Evolutionary conservation across 139 green algal species (phyloP).

Genomic region (Trebouxia sp.): DNA sequence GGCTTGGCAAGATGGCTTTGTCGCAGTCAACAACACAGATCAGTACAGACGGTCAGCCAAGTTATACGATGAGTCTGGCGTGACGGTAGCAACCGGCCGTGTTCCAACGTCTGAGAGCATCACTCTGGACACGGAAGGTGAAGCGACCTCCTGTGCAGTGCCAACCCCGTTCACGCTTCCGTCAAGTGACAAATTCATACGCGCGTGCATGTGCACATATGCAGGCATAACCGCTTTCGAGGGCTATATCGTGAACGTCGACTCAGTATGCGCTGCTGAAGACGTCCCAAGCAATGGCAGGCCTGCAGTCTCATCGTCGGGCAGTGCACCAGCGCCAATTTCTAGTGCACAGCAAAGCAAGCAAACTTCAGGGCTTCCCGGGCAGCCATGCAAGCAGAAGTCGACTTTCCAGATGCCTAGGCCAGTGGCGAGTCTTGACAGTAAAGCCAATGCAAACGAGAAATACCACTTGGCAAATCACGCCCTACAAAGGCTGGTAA

Average conservation of each 20-base stretch:
- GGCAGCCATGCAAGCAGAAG: background rate
- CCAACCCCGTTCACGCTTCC: background rate
- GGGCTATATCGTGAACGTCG: background rate
- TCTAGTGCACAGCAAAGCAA: background rate
- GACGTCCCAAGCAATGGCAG: background rate
- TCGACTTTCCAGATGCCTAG: background rate
- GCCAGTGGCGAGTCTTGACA: too few species aligned
- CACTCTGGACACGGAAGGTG: background rate
- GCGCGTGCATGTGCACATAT: too few species aligned
- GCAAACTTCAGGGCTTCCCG: too few species aligned
- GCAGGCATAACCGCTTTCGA: background rate
- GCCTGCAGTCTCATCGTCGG: background rate
- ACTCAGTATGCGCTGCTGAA: background rate
- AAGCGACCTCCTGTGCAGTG: too few species aligned
- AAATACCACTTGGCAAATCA: background rate
- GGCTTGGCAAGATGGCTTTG: conserved; percentile 3
- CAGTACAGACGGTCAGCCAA: background rate
- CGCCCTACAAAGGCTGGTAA: background rate
- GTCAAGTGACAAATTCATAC: background rate
- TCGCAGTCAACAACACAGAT: background rate
- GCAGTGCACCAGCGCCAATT: background rate
- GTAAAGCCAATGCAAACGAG: too few species aligned
- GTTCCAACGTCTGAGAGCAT: background rate
- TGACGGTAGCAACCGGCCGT: background rate
- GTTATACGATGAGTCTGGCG: background rate